Percentiles rank a stretch among this genome's conserved stretches.
Conservation (phyloP, 1,139 yeast species). For the Entelexis paramagnoliae region DNA sequence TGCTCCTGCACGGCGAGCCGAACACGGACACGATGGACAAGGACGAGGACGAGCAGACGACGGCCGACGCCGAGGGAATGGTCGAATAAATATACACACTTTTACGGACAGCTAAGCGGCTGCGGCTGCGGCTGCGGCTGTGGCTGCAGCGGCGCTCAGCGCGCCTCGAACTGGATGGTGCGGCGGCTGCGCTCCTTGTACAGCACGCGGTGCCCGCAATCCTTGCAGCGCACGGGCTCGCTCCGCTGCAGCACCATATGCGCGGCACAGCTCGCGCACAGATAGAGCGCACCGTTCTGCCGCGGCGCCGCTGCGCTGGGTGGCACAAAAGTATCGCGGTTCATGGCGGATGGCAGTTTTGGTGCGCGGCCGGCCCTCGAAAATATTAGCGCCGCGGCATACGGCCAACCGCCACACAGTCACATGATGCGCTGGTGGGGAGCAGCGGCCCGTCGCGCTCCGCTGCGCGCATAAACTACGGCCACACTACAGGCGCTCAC, state of each 20-base stretch:
- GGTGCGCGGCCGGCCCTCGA: background rate
- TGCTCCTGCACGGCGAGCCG: constrained; percentile 18
- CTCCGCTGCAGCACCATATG: constrained; percentile 79
- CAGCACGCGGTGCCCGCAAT: constrained; percentile 95
- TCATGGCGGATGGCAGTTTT: constrained; percentile 21
- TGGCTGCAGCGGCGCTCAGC: too few species aligned
- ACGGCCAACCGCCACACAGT: background rate
- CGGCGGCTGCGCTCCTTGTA: constrained; percentile 96
- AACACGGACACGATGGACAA: constrained; percentile 3
- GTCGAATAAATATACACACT: constrained; percentile 6
- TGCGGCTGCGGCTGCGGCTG: too few species aligned
- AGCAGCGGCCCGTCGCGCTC: too few species aligned
- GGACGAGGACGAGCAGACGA: background rate
- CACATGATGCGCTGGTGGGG: too few species aligned
- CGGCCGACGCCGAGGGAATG: background rate
- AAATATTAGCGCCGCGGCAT: background rate
- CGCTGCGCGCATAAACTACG: too few species aligned
- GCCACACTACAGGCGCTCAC: too few species aligned
- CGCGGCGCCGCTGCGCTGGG: constrained; percentile 59
- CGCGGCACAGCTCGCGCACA: constrained; percentile 95
- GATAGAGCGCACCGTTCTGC: constrained; percentile 80
- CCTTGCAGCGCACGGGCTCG: constrained; percentile 96
- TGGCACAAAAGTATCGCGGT: constrained; percentile 88
- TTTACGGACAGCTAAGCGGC: background rate
- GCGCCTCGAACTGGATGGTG: constrained; percentile 70